A percentile compares a stretch with the other conserved stretches of the same genome.
Conservation (phyloP, 495 filamentous ascomycete genomes). For the Penicillium diatomitis region DNA sequence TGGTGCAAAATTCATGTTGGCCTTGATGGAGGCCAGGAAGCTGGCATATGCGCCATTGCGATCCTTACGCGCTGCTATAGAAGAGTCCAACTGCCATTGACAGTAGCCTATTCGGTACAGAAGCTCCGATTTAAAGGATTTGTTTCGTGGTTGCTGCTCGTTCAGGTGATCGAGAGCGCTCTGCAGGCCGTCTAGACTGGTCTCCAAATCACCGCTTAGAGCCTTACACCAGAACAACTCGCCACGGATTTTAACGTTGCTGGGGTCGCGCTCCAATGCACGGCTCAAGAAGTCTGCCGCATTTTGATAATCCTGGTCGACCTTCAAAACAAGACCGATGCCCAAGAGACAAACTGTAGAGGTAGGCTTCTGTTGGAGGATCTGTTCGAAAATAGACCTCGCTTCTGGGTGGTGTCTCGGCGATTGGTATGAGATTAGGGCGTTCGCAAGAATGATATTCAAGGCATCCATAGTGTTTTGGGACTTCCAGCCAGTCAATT, state of each 20-base stretch:
- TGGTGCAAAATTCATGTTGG: slow-evolving; percentile 82
- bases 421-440: slow-evolving; percentile 76
- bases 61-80: slow-evolving; percentile 60
- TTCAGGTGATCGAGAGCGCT: slow-evolving; percentile 53
- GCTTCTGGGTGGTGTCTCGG: slow-evolving; percentile 87
- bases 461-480: slow-evolving; percentile 61
- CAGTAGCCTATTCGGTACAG: slow-evolving; percentile 84
- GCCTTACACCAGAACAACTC: slow-evolving; percentile 89
- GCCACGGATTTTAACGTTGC: slow-evolving; percentile 64
- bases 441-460: slow-evolving; percentile 67
- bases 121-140: slow-evolving; percentile 70
- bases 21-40: slow-evolving; percentile 77
- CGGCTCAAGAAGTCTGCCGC: slow-evolving; percentile 70
- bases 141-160: slow-evolving; percentile 44
- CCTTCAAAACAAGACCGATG: slow-evolving; percentile 82
- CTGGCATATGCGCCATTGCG: slow-evolving; percentile 70
- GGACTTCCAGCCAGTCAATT: slow-evolving; percentile 56
- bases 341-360: slow-evolving; percentile 79
- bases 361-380: slow-evolving; percentile 59
- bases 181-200: slow-evolving; percentile 58
- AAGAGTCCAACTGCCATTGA: slow-evolving; percentile 73
- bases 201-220: slow-evolving; percentile 61
- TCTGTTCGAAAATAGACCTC: slow-evolving; percentile 66
- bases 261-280: slow-evolving; percentile 59
- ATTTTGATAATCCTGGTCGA: slow-evolving; percentile 74